These are phyloP conservation scores for Larix kaempferi DNA, from an alignment of 75 land plant species.

Conservation along the genomic window DNA sequence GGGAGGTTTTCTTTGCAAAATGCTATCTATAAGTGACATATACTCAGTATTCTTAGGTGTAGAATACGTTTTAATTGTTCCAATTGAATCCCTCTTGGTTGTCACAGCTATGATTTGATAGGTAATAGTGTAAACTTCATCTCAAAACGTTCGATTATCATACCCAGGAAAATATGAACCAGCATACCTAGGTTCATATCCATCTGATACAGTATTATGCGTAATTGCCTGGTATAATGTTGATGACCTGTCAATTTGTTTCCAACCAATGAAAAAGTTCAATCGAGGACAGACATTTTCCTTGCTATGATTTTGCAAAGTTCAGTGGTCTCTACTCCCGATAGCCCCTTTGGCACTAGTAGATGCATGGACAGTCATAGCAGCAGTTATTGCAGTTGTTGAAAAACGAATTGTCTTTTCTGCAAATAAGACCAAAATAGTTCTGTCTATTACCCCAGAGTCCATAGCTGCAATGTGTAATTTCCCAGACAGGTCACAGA, in stretches of 20 bases:
- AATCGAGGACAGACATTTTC: constrained; percentile 28
- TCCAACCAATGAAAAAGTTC: constrained; percentile 42
- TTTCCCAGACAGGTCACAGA: no score
- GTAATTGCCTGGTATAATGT: constrained; percentile 61
- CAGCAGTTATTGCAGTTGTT: not conserved
- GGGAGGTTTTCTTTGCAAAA: constrained; percentile 87
- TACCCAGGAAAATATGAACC: constrained; percentile 12
- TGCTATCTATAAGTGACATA: constrained; percentile 76
- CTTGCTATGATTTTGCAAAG: not conserved
- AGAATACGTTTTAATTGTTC: constrained; percentile 18
- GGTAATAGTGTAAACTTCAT: constrained; percentile 39
- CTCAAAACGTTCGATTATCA: constrained; percentile 41
- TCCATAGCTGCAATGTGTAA: no score
- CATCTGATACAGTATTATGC: constrained; percentile 8
- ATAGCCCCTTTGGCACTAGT: not conserved
- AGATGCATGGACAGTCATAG: not conserved
- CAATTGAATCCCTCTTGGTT: no score
- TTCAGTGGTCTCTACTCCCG: not conserved
- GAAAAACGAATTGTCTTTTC: no score
- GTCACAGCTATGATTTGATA: constrained; percentile 29
- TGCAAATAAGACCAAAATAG: no score
- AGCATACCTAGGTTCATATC: constrained; percentile 8
- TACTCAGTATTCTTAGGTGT: constrained; percentile 29
- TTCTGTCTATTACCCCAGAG: no score
- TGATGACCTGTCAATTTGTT: constrained; percentile 28